phyloP scores from a whole-genome alignment of 306 rosid genomes.

The Trichosanthes cucumerina region DNA sequence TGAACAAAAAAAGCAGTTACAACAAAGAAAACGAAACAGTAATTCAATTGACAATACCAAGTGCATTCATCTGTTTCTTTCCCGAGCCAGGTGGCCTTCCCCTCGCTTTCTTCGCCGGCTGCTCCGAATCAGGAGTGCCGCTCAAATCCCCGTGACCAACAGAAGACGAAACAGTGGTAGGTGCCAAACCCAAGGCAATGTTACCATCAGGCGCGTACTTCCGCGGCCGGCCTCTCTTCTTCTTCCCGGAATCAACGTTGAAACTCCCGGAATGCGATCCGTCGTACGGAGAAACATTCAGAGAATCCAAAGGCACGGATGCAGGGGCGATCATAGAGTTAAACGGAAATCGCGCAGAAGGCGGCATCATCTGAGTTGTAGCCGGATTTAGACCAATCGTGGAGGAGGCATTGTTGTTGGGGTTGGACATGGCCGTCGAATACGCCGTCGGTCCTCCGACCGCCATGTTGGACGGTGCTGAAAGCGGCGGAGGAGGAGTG shows the following conservation, averaged over 20 bases:
- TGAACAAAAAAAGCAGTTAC: background rate
- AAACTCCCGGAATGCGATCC: slow-evolving; percentile 43
- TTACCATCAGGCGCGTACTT: slow-evolving; percentile 66
- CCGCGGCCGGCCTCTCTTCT: slow-evolving; percentile 87
- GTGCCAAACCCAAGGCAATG: slow-evolving; percentile 55
- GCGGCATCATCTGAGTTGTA: slow-evolving; percentile 35
- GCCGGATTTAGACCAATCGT: slow-evolving; percentile 38
- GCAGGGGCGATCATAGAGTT: slow-evolving; percentile 22
- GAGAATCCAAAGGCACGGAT: slow-evolving; percentile 36
- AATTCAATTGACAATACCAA: slow-evolving; percentile 28
- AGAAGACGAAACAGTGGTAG: slow-evolving; percentile 37
- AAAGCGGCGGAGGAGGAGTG: slow-evolving; percentile 18
- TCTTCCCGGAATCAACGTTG: slow-evolving; percentile 42
- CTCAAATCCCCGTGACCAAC: slow-evolving; percentile 39
- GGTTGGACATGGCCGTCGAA: slow-evolving; percentile 21
- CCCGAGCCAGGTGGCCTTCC: slow-evolving; percentile 83
- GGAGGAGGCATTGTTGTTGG: slow-evolving; percentile 18
- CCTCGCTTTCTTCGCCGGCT: slow-evolving; percentile 43
- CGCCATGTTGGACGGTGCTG: slow-evolving; percentile 35
- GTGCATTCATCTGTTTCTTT: slow-evolving; percentile 49
- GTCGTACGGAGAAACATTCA: slow-evolving; percentile 34
- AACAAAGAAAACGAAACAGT: background rate
- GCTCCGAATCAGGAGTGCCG: slow-evolving; percentile 48
- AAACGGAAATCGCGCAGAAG: slow-evolving; percentile 50
- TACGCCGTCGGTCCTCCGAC: slow-evolving; percentile 39